Evolutionary conservation across 2,329 filamentous ascomycete genomes (phyloP).

Genomic region (Paramyrothecium sp.): DNA sequence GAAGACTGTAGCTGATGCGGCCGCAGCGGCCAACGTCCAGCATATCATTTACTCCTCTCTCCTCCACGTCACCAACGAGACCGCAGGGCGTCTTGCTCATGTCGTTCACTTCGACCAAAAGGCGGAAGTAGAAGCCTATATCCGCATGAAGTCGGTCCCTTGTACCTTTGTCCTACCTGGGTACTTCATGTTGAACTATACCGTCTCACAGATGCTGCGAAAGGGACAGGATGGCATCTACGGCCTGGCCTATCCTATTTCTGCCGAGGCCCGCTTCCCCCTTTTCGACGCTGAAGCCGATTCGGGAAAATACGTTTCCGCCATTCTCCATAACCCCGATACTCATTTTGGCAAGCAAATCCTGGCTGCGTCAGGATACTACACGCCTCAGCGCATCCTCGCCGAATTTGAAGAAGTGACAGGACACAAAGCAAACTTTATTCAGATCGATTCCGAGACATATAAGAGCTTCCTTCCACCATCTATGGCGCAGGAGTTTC

Average conservation of each 20-base stretch:
- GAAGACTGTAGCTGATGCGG: conserved; percentile 44
- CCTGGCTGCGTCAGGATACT: conserved; percentile 34
- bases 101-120: conserved; percentile 57
- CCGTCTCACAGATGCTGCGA: conserved; percentile 17
- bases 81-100: conserved; percentile 33
- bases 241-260: conserved; percentile 22
- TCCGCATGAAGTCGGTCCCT: conserved; percentile 45
- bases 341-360: conserved; percentile 27
- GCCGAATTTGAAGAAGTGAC: conserved; percentile 30
- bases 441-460: conserved; percentile 27
- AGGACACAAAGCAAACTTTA: conserved; percentile 28
- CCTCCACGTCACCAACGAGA: conserved; percentile 33
- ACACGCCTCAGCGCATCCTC: conserved; percentile 27
- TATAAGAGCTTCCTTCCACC: conserved; percentile 33
- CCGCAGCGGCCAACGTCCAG: conserved; percentile 39
- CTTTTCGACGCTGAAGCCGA: conserved; percentile 36
- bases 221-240: conserved; percentile 27
- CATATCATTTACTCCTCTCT: conserved; percentile 47
- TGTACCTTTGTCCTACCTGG: conserved; percentile 52
- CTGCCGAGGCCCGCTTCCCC: conserved; percentile 29
- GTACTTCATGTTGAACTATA: conserved; percentile 53
- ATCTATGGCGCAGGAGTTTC: conserved; percentile 29
- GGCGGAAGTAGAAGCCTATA: conserved; percentile 55
- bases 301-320: conserved; percentile 36
- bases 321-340: conserved; percentile 27